Evolutionary conservation across 2,329 filamentous ascomycete species (phyloP).

Genomic region (Drechslerella coelobrocha): DNA sequence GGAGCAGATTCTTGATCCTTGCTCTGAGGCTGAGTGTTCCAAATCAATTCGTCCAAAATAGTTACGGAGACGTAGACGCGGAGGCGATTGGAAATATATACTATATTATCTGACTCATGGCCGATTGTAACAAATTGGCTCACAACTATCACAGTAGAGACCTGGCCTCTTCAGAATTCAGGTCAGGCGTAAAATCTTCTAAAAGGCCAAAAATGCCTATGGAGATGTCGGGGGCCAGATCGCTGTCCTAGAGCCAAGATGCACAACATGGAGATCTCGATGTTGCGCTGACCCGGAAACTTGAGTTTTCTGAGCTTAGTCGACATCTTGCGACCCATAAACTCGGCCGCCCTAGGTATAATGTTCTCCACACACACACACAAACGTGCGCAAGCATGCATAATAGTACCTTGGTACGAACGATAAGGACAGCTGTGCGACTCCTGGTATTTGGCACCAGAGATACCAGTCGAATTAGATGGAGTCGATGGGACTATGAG

Average conservation of each 20-base stretch:
- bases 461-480: background rate
- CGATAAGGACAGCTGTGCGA: conserved; percentile 1
- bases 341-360: conserved; percentile 26
- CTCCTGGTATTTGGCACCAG: background rate
- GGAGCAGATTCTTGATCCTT: background rate
- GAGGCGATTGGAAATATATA: too few species aligned
- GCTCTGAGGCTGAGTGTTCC: background rate
- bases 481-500: background rate
- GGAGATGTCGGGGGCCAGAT: conserved; percentile 33
- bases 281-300: conserved; percentile 11
- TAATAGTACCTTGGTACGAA: background rate
- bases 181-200: conserved; percentile 36
- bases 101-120: too few species aligned
- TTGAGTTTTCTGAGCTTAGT: conserved; percentile 27
- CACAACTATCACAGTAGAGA: conserved; percentile 17
- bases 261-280: background rate
- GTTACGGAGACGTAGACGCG: background rate
- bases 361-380: conserved; percentile 36
- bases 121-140: too few species aligned
- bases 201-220: conserved; percentile 26
- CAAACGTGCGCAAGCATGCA: background rate
- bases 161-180: conserved; percentile 3
- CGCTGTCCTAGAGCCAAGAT: conserved; percentile 23
- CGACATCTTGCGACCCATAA: conserved; percentile 13
- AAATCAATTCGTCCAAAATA: background rate